Evolutionary conservation across 192 early-diverging fungal species (phyloP).

Genomic region (Coemansia sp.): DNA sequence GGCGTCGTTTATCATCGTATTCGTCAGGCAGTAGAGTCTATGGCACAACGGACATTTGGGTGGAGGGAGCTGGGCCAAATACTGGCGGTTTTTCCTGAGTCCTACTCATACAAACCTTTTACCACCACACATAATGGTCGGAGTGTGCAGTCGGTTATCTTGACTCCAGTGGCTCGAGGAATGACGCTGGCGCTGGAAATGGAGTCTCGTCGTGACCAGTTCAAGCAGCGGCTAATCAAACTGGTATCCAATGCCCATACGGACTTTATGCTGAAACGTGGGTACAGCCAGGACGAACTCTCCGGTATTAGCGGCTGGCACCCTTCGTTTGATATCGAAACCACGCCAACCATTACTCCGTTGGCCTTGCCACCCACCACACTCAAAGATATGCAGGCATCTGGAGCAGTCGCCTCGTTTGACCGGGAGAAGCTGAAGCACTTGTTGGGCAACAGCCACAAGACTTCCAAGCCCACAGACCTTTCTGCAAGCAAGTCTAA

Average conservation of each 20-base stretch:
- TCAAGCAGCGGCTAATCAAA: constrained; percentile 11
- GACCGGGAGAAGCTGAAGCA: constrained; percentile 38
- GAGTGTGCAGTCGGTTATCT: constrained; percentile 34
- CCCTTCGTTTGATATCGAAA: constrained; percentile 38
- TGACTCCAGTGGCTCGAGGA: constrained; percentile 24
- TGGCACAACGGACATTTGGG: constrained; percentile 55
- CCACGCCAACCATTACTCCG: constrained; percentile 14
- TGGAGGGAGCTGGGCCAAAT: constrained; percentile 56
- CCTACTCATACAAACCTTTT: constrained; percentile 40
- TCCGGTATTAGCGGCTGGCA: constrained; percentile 17
- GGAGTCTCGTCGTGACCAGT: constrained; percentile 27
- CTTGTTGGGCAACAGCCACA: constrained; percentile 13
- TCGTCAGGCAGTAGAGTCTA: constrained; percentile 55
- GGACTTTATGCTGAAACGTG: constrained; percentile 24
- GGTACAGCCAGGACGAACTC: constrained; percentile 10
- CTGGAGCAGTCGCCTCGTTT: constrained; percentile 22
- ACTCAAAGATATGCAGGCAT: neutral
- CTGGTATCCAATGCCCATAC: constrained; percentile 18
- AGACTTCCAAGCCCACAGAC: neutral
- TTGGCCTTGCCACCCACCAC: constrained; percentile 27
- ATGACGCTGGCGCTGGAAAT: constrained; percentile 31
- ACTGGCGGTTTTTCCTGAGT: constrained; percentile 51
- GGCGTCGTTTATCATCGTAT: constrained; percentile 53
- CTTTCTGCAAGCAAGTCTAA: neutral
- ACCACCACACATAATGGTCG: constrained; percentile 22